These are phyloP conservation scores for Terana coerulea DNA, from an alignment of 768 basidiomycete species.

Conservation along the genomic window DNA sequence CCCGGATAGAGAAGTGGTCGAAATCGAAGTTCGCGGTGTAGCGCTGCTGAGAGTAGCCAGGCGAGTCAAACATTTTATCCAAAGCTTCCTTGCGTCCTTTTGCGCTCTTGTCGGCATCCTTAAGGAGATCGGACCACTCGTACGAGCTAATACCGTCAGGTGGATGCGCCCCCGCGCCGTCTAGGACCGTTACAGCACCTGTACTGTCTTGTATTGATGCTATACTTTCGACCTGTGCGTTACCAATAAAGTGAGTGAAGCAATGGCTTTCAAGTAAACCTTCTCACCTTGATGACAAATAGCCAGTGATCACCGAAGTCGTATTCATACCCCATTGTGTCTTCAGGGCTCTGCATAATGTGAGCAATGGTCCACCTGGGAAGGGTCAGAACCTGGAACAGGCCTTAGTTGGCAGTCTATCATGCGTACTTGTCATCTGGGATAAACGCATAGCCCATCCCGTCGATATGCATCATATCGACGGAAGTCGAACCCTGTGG, in stretches of 20 bases:
- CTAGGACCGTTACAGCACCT: neutral
- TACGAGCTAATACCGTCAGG: neutral
- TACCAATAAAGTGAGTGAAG: no score
- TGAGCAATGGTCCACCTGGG: conserved; percentile 7
- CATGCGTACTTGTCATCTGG: conserved; percentile 7
- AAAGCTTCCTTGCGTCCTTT: neutral
- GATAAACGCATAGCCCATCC: conserved; percentile 9
- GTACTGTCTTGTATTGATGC: neutral
- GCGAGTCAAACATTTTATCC: neutral
- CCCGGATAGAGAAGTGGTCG: neutral
- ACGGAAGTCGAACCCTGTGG: conserved; percentile 1
- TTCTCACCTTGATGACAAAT: conserved; percentile 12
- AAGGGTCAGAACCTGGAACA: neutral
- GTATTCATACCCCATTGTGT: conserved; percentile 9
- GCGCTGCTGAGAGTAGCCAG: neutral
- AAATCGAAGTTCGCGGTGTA: neutral
- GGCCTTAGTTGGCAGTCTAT: no score
- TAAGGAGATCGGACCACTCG: neutral
- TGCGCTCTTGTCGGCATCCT: neutral
- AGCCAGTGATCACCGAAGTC: conserved; percentile 14
- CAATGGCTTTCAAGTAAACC: no score
- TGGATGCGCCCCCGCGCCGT: neutral
- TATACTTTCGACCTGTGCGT: neutral
- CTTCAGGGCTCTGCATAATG: conserved; percentile 1
- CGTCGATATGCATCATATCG: conserved; percentile 11